Base-by-base conservation (phyloP, 345 rosid species). In the Xanthoceras sorbifolium region DNA sequence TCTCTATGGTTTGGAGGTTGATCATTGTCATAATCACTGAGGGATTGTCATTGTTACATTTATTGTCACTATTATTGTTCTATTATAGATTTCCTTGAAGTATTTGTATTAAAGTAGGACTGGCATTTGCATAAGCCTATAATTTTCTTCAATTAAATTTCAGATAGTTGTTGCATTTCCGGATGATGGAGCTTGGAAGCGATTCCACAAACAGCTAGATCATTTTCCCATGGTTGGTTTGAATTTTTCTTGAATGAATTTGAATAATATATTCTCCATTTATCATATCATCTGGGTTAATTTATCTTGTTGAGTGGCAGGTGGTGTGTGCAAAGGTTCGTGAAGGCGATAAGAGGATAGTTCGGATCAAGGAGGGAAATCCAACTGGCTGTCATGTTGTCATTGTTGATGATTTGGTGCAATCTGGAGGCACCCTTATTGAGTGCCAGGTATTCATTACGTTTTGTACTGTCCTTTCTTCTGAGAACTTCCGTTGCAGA, bases 131-230 rank as follows among this genome's bases (percentile, higher is more conserved):
- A 65, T 50, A 6, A 1, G 46, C 32, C 6, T 15, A 15, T 68
- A 14, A 71, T 3, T 32, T n/a, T 72, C 72, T n/a, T 18, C n/a
- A 22, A 66, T 69, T 29, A 29, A 64, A 54, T 65, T 78, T 38
- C 86, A 96, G 99, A 74, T 96, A 60, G 87, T 91, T 67, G 89
- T 96, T 60, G 99, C 98, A 67, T 96, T 96, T 88, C 98, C 99
- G 3, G 99, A 96, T 83, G 99, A 96, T 83, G 99, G 99, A 82
- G 99, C 99, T 59, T 96, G 98, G 97, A 96, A 96, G 87, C 94
- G 98, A 75, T 96, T 93, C 86, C 98, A 96, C 90, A 92, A 91
- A 86, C 85, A 87, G 79, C 85, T 96, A 82, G 95, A 89, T 85
- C 86, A 91, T 76, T 96, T 88, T 76, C 97, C 97, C 20, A 87